Evolutionary conservation across 768 basidiomycete genomes (phyloP), one percentile per base, ranked within the genome.

Genomic region (Psilocybe tampanensis): DNA sequence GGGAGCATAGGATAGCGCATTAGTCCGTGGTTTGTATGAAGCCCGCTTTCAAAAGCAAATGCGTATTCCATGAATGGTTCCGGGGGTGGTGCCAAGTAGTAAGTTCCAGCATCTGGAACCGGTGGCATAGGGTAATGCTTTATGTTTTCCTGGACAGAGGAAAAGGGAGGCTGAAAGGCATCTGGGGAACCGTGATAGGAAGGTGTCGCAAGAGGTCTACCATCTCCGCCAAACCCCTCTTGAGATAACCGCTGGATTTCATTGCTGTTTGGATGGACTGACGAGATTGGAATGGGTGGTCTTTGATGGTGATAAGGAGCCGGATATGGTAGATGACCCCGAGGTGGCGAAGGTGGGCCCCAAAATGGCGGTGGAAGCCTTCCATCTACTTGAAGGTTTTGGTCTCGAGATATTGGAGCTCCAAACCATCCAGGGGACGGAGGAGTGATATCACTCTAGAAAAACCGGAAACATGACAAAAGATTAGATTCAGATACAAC

Each of bases 31-130:
- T 23, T n/a, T n/a, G 32, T 19, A 17, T 18, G 34, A 39, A 47
- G 29, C 36, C 36, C 50, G 18, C 47, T 34, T 5, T 79, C 80
- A 67, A 85, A 87, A 54, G 77, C 78, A 66, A 86, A 86, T 41
- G 78, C 74, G 71, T 81, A 86, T 52, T 86, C 85, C 58, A 74
- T 68, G 61, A 80, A 84, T 42, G 72, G 69, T 60, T 85, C 82
- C 57, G 78, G 78, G 58, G 82, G 72, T 29, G 79, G 76, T 41
- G 76, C 79, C 45, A 74, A 68, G 70, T 86, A 88, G 66, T 87
- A 89, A 8, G 77, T 73, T 22, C 80, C 74, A 67, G 85, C 90
- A 43, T 89, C 88, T 32, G 54, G 43, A 29, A 54, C 51, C 50
- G 54, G 59, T 64, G 81, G 88, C 41, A 73, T 68, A 44, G 74